Percentiles rank a stretch among this genome's conserved stretches.
Conservation (phyloP, 305 asterid species). For the Solanum hybrid region DNA sequence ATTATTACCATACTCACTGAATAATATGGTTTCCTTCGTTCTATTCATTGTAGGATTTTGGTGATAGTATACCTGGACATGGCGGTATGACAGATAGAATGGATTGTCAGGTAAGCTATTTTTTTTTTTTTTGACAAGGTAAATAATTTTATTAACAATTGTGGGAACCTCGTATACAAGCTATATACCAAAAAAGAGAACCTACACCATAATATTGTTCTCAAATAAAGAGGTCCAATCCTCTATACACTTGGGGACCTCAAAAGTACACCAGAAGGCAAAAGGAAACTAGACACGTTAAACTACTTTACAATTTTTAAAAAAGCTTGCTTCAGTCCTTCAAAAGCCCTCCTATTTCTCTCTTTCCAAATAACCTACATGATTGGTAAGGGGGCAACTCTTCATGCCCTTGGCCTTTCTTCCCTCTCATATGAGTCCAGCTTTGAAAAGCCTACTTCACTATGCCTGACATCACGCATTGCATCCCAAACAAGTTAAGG, state of each 20-base stretch:
- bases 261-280: background rate
- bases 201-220: background rate
- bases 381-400: background rate
- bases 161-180: background rate
- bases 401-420: background rate
- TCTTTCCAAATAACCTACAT: background rate
- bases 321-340: background rate
- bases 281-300: background rate
- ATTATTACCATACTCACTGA: background rate
- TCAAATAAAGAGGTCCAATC: background rate
- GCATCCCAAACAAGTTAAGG: background rate
- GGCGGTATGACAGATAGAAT: constrained; percentile 98
- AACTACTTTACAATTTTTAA: background rate
- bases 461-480: background rate
- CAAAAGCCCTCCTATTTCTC: background rate
- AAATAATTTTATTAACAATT: background rate
- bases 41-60: constrained; percentile 63
- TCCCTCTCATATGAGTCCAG: background rate
- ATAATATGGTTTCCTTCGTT: background rate
- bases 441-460: background rate
- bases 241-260: background rate
- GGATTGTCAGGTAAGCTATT: constrained; percentile 84
- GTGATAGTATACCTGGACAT: constrained; percentile 98
- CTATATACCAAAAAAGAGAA: background rate
- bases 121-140: background rate